phyloP scores from a whole-genome alignment of 352 stramenopile species.

The Elongisporangium senticosum region DNA sequence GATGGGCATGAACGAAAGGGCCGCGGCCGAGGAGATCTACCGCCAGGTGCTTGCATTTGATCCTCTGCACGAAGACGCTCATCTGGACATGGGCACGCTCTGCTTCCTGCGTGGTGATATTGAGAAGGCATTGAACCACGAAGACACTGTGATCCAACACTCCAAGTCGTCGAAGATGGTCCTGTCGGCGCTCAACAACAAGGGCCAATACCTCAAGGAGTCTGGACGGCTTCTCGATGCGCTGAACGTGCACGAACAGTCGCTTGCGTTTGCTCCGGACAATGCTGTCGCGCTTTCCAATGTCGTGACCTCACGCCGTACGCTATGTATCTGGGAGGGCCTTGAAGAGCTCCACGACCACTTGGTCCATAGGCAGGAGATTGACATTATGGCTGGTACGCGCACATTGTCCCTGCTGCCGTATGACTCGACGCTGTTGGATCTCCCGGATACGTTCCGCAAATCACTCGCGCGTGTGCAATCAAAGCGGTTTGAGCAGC shows the following conservation, averaged over 20 bases:
- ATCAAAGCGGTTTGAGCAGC: background rate
- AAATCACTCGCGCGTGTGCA: slow-evolving; percentile 28
- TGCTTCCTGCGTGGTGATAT: slow-evolving; percentile 40
- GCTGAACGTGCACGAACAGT: slow-evolving; percentile 36
- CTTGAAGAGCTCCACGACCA: slow-evolving; percentile 44
- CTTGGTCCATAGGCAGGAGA: slow-evolving; percentile 15
- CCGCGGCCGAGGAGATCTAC: slow-evolving; percentile 30
- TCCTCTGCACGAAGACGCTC: slow-evolving; percentile 29
- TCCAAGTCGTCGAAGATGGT: slow-evolving; percentile 7
- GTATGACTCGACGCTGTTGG: slow-evolving; percentile 69
- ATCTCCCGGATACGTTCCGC: slow-evolving; percentile 39
- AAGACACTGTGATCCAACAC: slow-evolving; percentile 33
- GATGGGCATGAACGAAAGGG: slow-evolving; percentile 23
- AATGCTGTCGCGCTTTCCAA: slow-evolving; percentile 38
- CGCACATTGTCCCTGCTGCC: slow-evolving; percentile 30
- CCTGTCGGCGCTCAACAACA: slow-evolving; percentile 59
- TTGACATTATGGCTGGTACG: background rate
- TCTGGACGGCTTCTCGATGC: slow-evolving; percentile 27
- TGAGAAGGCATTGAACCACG: slow-evolving; percentile 30
- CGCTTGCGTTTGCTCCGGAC: slow-evolving; percentile 25
- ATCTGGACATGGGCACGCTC: background rate
- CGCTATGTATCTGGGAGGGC: slow-evolving; percentile 55
- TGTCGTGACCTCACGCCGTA: slow-evolving; percentile 39
- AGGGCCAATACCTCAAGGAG: slow-evolving; percentile 64
- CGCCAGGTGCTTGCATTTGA: slow-evolving; percentile 34